These are phyloP conservation scores for Biscogniauxia mediterranea DNA, from an alignment of 2,329 filamentous ascomycete genomes.

Conservation along the genomic window DNA sequence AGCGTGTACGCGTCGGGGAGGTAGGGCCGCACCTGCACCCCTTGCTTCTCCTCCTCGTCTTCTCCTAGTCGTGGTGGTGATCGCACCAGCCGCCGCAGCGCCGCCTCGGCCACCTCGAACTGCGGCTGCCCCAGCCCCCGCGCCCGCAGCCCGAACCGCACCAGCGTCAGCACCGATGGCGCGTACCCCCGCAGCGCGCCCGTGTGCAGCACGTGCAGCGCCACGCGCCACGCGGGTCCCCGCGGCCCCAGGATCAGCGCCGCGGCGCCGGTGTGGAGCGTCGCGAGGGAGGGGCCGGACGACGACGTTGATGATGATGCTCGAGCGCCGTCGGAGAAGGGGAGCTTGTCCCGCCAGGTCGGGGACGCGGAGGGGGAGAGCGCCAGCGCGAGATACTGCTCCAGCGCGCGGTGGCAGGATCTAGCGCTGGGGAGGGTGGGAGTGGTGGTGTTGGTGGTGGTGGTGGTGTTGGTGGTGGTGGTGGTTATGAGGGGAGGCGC, in stretches of 20 bases:
- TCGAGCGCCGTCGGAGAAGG: constrained; percentile 9
- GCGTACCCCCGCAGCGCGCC: constrained; percentile 33
- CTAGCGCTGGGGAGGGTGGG: neutral
- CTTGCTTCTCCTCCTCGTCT: neutral
- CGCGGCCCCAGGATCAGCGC: constrained; percentile 21
- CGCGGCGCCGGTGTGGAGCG: constrained; percentile 35
- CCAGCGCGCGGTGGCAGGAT: neutral
- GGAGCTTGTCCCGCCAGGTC: neutral
- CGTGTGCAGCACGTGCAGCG: constrained; percentile 35
- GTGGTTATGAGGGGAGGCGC: neutral
- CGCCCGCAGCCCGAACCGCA: constrained; percentile 21
- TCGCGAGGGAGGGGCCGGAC: constrained; percentile 1
- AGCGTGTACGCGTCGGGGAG: constrained; percentile 38
- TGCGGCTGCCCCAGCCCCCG: constrained; percentile 13
- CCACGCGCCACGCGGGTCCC: constrained; percentile 19
- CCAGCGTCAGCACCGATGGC: constrained; percentile 36
- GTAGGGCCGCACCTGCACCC: constrained; percentile 3
- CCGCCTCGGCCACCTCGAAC: constrained; percentile 18
- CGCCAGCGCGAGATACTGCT: neutral
- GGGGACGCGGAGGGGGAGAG: neutral
- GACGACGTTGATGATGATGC: constrained; percentile 3
- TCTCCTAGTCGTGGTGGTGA: no score
- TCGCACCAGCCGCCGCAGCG: constrained; percentile 21
- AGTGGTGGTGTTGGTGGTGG: no score
- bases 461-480: no score